A percentile compares a stretch with the other conserved stretches of the same genome.
Conservation (phyloP, 78 protist genomes). For the Goniomonas avonlea region DNA sequence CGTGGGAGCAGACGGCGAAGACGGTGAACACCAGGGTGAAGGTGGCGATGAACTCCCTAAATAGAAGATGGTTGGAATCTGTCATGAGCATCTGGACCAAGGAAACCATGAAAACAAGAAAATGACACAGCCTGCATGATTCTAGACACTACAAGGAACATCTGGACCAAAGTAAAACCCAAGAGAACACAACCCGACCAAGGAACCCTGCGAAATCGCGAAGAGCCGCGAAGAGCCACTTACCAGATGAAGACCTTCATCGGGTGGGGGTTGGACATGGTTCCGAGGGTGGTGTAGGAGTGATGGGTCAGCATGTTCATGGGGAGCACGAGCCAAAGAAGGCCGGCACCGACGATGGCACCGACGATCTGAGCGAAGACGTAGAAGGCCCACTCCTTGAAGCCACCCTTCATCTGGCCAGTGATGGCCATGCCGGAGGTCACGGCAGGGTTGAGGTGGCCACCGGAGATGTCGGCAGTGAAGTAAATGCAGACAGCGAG, state of each 20-base stretch:
- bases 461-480: constrained; percentile 3
- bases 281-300: no score
- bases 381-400: neutral
- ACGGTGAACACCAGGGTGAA: neutral
- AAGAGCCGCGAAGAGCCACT: no score
- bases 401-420: neutral
- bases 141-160: no score
- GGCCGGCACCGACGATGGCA: neutral
- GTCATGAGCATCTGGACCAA: no score
- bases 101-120: no score
- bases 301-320: no score
- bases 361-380: constrained; percentile 17
- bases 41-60: constrained; percentile 18
- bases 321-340: neutral
- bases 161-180: no score
- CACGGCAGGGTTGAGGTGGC: constrained; percentile 17
- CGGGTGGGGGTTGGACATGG: no score
- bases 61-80: neutral
- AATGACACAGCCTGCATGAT: no score
- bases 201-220: no score
- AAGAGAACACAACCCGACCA: no score
- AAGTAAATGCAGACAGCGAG: constrained; percentile 7
- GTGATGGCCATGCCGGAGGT: neutral
- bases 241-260: no score
- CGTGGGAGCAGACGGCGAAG: neutral